phyloP scores from a whole-genome alignment of 257 asterid genomes.

The Solanum tarijense region DNA sequence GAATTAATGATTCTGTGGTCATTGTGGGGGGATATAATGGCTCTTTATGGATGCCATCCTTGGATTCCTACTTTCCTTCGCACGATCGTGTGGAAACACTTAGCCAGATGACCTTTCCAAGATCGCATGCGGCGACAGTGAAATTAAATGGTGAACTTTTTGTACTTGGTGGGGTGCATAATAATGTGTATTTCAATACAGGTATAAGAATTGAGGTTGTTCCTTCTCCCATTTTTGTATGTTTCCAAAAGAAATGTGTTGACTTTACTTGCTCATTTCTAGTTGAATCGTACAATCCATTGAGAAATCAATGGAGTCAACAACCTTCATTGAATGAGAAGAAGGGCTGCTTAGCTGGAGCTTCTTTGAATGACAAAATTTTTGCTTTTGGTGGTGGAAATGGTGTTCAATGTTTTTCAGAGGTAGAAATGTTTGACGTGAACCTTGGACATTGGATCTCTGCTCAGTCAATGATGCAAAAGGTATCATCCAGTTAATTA shows the following conservation, averaged over 20 bases:
- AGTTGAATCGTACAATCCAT: slow-evolving; percentile 64
- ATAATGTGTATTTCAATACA: slow-evolving; percentile 37
- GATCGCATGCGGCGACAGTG: slow-evolving; percentile 36
- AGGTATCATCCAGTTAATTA: slow-evolving; percentile 27
- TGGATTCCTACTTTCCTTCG: slow-evolving; percentile 33
- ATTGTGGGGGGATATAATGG: slow-evolving; percentile 68
- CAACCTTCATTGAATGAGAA: slow-evolving; percentile 40
- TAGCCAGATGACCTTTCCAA: slow-evolving; percentile 29
- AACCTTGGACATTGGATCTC: slow-evolving; percentile 47
- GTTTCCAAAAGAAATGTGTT: neutral
- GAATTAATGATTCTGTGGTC: slow-evolving; percentile 16
- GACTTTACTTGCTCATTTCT: slow-evolving; percentile 8
- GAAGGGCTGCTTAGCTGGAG: slow-evolving; percentile 47
- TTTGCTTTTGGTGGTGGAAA: slow-evolving; percentile 65
- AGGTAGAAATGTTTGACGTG: slow-evolving; percentile 54
- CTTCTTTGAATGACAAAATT: slow-evolving; percentile 29
- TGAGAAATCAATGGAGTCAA: slow-evolving; percentile 32
- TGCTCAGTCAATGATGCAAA: slow-evolving; percentile 43
- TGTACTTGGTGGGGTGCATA: slow-evolving; percentile 44
- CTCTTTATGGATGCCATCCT: slow-evolving; percentile 25
- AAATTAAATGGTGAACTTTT: slow-evolving; percentile 41
- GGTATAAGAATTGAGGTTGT: slow-evolving; percentile 24
- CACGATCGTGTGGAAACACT: slow-evolving; percentile 26
- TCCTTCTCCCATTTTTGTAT: neutral
- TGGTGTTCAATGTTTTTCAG: slow-evolving; percentile 44